Evolutionary conservation across 2,329 filamentous ascomycete species (phyloP).

Genomic region (Akanthomyces dipterigenus): DNA sequence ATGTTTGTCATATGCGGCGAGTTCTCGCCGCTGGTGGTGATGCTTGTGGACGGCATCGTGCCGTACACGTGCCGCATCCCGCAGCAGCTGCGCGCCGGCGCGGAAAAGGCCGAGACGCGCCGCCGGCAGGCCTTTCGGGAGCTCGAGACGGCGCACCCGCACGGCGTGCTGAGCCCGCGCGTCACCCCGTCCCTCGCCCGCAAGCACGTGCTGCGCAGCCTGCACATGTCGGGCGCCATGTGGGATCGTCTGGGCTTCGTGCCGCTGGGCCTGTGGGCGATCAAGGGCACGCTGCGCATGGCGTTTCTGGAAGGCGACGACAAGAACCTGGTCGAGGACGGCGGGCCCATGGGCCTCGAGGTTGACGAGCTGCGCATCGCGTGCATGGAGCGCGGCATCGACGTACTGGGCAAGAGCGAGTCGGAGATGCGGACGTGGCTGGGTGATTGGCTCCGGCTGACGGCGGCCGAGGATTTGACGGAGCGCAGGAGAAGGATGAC

Average conservation of each 20-base stretch:
- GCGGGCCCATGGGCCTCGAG: slow-evolving; percentile 50
- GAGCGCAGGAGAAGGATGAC: slow-evolving; percentile 34
- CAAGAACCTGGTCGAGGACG: slow-evolving; percentile 54
- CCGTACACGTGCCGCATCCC: slow-evolving; percentile 82
- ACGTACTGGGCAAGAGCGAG: slow-evolving; percentile 51
- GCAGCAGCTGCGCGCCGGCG: slow-evolving; percentile 55
- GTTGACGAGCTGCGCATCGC: slow-evolving; percentile 62
- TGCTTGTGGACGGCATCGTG: slow-evolving; percentile 62
- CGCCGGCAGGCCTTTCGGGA: slow-evolving; percentile 43
- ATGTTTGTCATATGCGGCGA: slow-evolving; percentile 76
- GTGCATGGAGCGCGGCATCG: slow-evolving; percentile 61
- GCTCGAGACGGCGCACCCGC: slow-evolving; percentile 26
- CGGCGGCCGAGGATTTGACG: slow-evolving; percentile 29
- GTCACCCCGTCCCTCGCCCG: slow-evolving; percentile 25
- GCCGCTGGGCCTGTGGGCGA: slow-evolving; percentile 45
- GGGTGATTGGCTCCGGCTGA: slow-evolving; percentile 41
- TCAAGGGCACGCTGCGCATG: slow-evolving; percentile 47
- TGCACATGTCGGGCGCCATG: slow-evolving; percentile 38
- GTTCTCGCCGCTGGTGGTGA: slow-evolving; percentile 73
- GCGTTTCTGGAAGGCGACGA: slow-evolving; percentile 67
- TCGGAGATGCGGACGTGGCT: slow-evolving; percentile 43
- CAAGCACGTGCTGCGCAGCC: slow-evolving; percentile 34
- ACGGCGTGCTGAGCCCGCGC: slow-evolving; percentile 29
- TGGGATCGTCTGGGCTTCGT: slow-evolving; percentile 46
- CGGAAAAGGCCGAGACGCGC: slow-evolving; percentile 48